Evolutionary conservation across 208 protist genomes (phyloP).

Genomic region (Herpetomonas muscarum): DNA sequence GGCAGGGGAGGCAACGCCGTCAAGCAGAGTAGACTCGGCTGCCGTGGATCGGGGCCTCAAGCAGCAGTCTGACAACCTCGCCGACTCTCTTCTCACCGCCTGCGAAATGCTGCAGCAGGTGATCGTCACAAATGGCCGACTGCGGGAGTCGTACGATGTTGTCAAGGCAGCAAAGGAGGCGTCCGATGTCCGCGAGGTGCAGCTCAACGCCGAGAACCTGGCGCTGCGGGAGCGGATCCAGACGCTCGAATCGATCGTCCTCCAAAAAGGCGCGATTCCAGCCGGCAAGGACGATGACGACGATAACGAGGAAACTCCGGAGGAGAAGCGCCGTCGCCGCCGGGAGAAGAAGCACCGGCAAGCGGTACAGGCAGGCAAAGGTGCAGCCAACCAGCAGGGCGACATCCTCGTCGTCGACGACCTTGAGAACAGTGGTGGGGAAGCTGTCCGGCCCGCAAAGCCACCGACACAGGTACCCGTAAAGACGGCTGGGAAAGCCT

Average conservation of each 20-base stretch:
- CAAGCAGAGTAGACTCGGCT: neutral
- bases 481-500: no score
- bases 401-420: no score
- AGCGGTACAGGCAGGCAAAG: neutral
- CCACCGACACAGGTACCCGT: no score
- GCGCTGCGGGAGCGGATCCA: constrained; percentile 78
- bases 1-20: neutral
- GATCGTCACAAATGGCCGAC: constrained; percentile 65
- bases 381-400: no score
- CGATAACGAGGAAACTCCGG: neutral
- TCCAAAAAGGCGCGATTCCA: constrained; percentile 40
- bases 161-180: constrained; percentile 35
- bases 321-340: neutral
- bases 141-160: constrained; percentile 73
- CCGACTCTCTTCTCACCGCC: constrained; percentile 70
- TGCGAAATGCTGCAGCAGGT: constrained; percentile 77
- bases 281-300: constrained; percentile 5
- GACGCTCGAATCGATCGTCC: constrained; percentile 79
- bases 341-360: constrained; percentile 1
- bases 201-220: constrained; percentile 86
- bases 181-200: constrained; percentile 46
- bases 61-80: constrained; percentile 37
- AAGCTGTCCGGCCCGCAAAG: no score
- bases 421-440: no score
- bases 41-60: neutral